Evolutionary conservation across 371 early-diverging fungal species (phyloP).

Genomic region (Mucor piriformis): DNA sequence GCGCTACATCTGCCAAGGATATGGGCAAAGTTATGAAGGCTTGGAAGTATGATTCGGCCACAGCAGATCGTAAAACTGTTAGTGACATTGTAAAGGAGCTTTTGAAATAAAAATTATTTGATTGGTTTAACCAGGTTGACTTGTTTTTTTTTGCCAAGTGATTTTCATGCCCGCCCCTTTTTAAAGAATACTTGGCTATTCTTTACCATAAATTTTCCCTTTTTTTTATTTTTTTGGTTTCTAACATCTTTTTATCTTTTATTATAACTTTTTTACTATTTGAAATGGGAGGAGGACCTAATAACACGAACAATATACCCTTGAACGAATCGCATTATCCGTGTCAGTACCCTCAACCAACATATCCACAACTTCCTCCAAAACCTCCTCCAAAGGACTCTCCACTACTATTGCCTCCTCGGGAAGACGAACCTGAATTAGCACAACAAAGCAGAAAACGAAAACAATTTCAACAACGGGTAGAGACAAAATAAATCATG

Average conservation of each 20-base stretch:
- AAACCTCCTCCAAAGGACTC: no score
- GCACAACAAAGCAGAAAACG: neutral
- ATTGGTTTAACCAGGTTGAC: neutral
- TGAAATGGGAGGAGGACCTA: constrained; percentile 18
- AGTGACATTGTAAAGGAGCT: constrained; percentile 64
- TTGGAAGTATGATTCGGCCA: constrained; percentile 59
- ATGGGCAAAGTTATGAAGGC: constrained; percentile 83
- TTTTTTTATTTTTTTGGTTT: constrained; percentile 1
- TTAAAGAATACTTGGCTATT: no score
- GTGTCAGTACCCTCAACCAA: no score
- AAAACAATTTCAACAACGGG: constrained; percentile 4
- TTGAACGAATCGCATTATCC: neutral
- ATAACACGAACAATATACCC: constrained; percentile 5
- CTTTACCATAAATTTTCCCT: neutral
- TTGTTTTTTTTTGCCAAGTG: neutral
- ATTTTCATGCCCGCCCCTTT: neutral
- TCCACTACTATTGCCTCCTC: no score
- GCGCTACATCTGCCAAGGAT: constrained; percentile 60
- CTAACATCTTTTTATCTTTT: neutral
- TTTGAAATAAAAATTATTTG: constrained; percentile 19
- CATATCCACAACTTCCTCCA: no score
- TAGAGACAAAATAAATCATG: neutral
- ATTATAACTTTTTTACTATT: no score
- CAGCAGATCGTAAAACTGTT: constrained; percentile 70
- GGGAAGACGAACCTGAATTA: no score